Evolutionary conservation across 176 grass and related monocot species (phyloP).

Genomic region (Carex cristatella): DNA sequence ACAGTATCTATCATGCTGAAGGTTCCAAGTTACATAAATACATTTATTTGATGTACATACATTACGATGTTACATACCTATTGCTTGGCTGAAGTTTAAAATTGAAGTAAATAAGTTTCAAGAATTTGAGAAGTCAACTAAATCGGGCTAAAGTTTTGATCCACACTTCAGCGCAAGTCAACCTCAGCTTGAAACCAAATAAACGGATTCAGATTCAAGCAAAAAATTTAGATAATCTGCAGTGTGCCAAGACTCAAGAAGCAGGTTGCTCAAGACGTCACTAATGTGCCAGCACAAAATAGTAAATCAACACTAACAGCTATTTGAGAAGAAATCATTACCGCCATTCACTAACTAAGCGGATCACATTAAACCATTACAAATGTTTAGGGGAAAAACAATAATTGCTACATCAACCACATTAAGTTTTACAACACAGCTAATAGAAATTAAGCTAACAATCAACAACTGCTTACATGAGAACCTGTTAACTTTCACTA

Average conservation of each 20-base stretch:
- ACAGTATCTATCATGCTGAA: neutral
- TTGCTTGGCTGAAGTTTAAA: no score
- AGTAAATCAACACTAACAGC: neutral
- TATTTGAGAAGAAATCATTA: neutral
- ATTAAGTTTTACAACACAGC: slow-evolving; percentile 17
- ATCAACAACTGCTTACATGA: slow-evolving; percentile 23
- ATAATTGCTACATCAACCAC: slow-evolving; percentile 11
- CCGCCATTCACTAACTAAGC: neutral
- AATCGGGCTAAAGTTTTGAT: neutral
- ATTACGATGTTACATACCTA: neutral
- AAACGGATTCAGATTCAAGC: neutral
- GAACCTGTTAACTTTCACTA: slow-evolving; percentile 13
- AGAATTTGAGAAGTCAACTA: no score
- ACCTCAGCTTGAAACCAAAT: neutral
- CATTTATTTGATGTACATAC: neutral
- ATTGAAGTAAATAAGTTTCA: no score
- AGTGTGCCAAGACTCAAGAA: neutral
- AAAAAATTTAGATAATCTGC: no score
- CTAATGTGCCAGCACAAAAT: neutral
- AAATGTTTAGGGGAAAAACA: neutral
- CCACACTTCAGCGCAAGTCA: neutral
- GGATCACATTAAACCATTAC: slow-evolving; percentile 4
- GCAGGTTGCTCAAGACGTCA: neutral
- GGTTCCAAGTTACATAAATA: neutral
- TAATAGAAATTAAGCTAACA: slow-evolving; percentile 11